phyloP scores from a whole-genome alignment of 2,329 filamentous ascomycete species.

The Periconia sp. region DNA sequence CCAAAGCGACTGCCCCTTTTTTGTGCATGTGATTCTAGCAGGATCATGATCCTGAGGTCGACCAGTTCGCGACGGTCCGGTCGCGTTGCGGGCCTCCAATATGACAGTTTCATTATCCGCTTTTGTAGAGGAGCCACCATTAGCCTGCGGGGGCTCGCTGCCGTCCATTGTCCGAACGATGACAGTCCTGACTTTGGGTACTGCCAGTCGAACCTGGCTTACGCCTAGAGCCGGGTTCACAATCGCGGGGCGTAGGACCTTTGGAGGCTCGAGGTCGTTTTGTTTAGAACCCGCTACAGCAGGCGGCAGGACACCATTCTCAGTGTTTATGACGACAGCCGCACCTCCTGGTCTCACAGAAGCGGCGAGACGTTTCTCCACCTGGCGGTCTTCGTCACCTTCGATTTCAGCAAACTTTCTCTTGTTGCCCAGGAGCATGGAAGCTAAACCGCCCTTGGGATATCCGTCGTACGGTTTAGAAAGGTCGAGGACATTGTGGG shows the following conservation, averaged over 20 bases:
- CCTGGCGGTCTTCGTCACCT: conserved; percentile 72
- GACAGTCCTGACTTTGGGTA: conserved; percentile 83
- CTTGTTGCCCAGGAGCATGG: conserved; percentile 91
- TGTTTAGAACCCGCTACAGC: conserved; percentile 56
- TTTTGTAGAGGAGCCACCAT: conserved; percentile 55
- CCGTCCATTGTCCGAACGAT: conserved; percentile 83
- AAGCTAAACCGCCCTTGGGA: conserved; percentile 84
- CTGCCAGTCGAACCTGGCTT: conserved; percentile 83
- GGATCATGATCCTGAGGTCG: conserved; percentile 74
- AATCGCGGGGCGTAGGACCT: conserved; percentile 86
- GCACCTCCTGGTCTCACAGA: conserved; percentile 71
- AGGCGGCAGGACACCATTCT: conserved; percentile 79
- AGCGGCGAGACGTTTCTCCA: conserved; percentile 64
- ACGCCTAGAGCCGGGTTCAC: conserved; percentile 81
- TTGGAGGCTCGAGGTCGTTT: conserved; percentile 64
- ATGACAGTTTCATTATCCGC: conserved; percentile 68
- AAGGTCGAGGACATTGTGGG: conserved; percentile 84
- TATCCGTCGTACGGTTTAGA: conserved; percentile 93
- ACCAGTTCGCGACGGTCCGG: conserved; percentile 64
- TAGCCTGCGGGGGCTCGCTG: conserved; percentile 54
- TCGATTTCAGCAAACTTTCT: conserved; percentile 78
- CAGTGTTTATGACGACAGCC: conserved; percentile 76
- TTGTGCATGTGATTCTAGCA: conserved; percentile 80
- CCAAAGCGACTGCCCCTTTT: conserved; percentile 83
- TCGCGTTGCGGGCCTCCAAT: conserved; percentile 87